phyloP scores from a whole-genome alignment of 768 basidiomycete genomes.

The Russula compacta region DNA sequence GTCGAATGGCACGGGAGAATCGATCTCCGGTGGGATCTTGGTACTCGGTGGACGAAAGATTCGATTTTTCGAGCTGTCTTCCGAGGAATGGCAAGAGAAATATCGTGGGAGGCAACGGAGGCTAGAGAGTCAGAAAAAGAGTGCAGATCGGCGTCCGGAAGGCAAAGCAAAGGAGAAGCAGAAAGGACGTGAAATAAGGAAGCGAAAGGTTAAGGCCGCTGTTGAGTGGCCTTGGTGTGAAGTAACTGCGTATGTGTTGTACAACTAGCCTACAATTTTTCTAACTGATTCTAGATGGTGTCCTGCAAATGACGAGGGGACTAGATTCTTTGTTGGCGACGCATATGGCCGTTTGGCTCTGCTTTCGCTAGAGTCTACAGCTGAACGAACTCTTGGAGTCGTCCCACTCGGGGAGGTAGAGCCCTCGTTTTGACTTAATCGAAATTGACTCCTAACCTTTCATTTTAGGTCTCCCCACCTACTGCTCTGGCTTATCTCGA shows the following conservation, averaged over 20 bases:
- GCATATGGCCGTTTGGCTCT: conserved; percentile 60
- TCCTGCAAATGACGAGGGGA: conserved; percentile 36
- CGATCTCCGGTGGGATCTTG: conserved; percentile 56
- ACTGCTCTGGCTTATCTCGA: conserved; percentile 65
- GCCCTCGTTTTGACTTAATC: neutral
- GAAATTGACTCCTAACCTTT: conserved; percentile 7
- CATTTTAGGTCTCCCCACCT: conserved; percentile 54
- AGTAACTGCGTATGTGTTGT: conserved; percentile 50
- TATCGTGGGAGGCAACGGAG: conserved; percentile 47
- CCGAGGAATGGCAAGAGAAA: conserved; percentile 39
- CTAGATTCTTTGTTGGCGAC: conserved; percentile 58
- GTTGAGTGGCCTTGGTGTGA: conserved; percentile 74
- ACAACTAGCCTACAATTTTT: neutral
- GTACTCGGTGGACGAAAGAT: conserved; percentile 62
- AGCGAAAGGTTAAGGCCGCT: conserved; percentile 43
- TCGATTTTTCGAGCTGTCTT: conserved; percentile 50
- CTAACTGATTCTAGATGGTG: conserved; percentile 37
- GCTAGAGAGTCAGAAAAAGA: conserved; percentile 43
- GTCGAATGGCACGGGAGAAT: conserved; percentile 24
- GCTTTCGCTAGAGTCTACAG: conserved; percentile 40
- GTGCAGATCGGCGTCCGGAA: conserved; percentile 33
- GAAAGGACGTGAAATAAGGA: conserved; percentile 42
- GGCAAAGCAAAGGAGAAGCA: conserved; percentile 48
- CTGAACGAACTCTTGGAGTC: conserved; percentile 36
- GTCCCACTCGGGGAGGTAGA: conserved; percentile 66